phyloP scores from a whole-genome alignment of 176 grass and related monocot genomes.

The Bolboschoenus planiculmis region DNA sequence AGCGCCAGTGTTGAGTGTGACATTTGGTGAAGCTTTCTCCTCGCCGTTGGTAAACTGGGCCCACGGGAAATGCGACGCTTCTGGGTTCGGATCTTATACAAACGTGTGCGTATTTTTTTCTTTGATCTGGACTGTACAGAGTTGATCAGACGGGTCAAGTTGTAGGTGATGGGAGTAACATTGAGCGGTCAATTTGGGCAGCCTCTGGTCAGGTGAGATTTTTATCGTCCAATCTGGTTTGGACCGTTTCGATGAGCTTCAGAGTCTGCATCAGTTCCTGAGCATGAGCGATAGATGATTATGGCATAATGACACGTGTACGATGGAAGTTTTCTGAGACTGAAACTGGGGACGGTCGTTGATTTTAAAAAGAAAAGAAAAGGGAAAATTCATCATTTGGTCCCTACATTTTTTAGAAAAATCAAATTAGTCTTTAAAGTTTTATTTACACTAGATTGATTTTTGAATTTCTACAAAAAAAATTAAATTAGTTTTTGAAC shows the following conservation, averaged over 20 bases:
- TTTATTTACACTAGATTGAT: too few species aligned
- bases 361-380: too few species aligned
- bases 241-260: not conserved
- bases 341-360: not conserved
- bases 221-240: not conserved
- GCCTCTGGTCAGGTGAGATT: not conserved
- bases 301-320: not conserved
- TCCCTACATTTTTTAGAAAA: too few species aligned
- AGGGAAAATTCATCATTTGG: too few species aligned
- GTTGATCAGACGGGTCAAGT: not conserved
- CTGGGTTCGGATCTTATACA: not conserved
- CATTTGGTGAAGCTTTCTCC: not conserved
- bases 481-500: too few species aligned
- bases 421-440: too few species aligned
- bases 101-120: not conserved
- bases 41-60: not conserved
- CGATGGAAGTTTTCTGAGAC: not conserved
- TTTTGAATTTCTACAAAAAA: too few species aligned
- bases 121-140: not conserved
- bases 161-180: not conserved
- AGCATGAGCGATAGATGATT: not conserved
- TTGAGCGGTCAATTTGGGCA: not conserved
- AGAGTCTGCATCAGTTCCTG: not conserved
- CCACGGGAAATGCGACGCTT: conserved; percentile 1
- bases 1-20: not conserved